Conservation (phyloP, 805 yeast genomes). For the Yueomyces sinensis region DNA sequence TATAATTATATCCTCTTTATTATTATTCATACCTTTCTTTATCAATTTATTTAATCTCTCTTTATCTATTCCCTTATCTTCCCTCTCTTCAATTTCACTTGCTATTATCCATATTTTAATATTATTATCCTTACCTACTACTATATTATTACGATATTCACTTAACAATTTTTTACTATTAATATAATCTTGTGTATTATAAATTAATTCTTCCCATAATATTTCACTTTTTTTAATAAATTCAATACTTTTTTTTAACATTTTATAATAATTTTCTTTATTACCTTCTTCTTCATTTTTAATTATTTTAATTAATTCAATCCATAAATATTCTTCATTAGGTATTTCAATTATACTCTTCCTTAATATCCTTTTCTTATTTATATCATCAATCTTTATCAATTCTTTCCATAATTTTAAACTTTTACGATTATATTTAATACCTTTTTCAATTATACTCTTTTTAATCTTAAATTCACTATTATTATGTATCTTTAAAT, state of each 20-base stretch:
- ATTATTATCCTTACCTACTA: too few species aligned
- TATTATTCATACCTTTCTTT: conserved; percentile 31
- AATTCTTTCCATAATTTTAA: conserved; percentile 66
- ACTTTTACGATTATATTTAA: conserved; percentile 41
- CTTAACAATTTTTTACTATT: conserved; percentile 45
- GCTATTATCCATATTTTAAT: conserved; percentile 58
- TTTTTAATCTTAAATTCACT: conserved; percentile 35
- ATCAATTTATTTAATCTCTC: conserved; percentile 9
- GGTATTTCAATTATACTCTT: conserved; percentile 64
- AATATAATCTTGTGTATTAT: conserved; percentile 24
- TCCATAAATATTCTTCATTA: conserved; percentile 50
- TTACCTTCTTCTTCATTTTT: conserved; percentile 52
- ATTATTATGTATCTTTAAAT: conserved; percentile 41
- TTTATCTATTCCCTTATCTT: conserved; percentile 32
- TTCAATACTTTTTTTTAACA: conserved; percentile 54
- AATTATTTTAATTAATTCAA: conserved; percentile 40
- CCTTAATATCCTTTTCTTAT: conserved; percentile 47
- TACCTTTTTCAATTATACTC: conserved; percentile 55
- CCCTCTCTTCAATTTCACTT: conserved; percentile 46
- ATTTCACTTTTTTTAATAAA: conserved; percentile 51
- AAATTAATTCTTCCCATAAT: conserved; percentile 51
- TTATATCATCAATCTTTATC: conserved; percentile 41
- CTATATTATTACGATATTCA: conserved; percentile 43
- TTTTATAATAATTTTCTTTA: conserved; percentile 32
- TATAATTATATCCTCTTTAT: too few species aligned